Evolutionary conservation across 306 rosid genomes (phyloP), one percentile per base, ranked within the genome.

Genomic region (Gynostemma pentaphyllum): DNA sequence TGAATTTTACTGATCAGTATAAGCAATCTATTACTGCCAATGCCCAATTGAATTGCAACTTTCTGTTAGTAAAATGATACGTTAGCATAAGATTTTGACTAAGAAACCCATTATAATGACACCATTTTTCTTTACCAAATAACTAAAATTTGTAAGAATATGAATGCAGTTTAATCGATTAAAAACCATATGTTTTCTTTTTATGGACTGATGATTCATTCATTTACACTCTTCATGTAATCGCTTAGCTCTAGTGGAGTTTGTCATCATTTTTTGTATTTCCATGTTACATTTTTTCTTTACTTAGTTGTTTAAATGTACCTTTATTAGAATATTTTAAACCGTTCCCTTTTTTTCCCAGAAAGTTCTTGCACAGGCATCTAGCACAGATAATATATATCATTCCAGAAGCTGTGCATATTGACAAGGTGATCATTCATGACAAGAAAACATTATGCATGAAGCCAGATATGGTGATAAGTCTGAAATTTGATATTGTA

Each of bases 331-430:
- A n/a, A n/a, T n/a, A n/a, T n/a, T n/a, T n/a, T n/a, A n/a, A n/a
- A n/a, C 70, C n/a, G 49, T 53, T 45, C 66, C 48, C 41, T 70
- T 64, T 66, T 67, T 45, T 62, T 78, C 74, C 12, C 83, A 85
- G 92, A 72, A 32, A 82, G 30, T 85, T 88, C 49, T 79, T 57
- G 28, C 53, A 62, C 77, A 12, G 11, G 53, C 81, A 85, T 75
- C 89, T 82, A 69, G 87, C 87, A 0, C 87, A 79, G 75, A 82
- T 85, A n/a, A 80, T 78, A 57, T 79, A 77, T 75, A 52, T 88
- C 70, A 72, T 88, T 57, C 82, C 86, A 24, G 86, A 88, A 72
- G 80, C 82, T 37, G 24, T 83, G 50, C 64, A 53, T 15, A 64
- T 85, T 37, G 83, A 82, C 30, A 76, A 60, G 72, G 73, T 74